Evolutionary conservation across 805 yeast species (phyloP).

Genomic region (Pichia eremophila): DNA sequence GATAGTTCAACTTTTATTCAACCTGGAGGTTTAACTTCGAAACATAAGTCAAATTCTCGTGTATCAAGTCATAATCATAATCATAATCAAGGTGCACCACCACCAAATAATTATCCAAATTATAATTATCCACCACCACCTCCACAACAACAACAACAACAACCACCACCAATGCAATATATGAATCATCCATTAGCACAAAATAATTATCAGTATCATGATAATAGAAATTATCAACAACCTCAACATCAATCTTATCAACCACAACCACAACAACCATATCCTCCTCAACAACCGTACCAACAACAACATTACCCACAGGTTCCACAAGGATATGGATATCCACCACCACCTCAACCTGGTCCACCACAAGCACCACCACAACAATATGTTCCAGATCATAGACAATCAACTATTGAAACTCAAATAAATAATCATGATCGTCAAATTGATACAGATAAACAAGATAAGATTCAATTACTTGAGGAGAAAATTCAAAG

Average conservation of each 20-base stretch:
- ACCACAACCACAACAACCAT: neutral
- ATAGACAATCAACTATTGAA: neutral
- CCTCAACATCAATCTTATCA: neutral
- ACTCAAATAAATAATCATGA: no score
- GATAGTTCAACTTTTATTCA: constrained; percentile 8
- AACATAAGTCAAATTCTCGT: neutral
- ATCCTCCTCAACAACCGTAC: neutral
- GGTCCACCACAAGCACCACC: neutral
- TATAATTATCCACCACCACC: neutral
- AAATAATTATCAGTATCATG: neutral
- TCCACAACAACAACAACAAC: neutral
- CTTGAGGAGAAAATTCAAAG: constrained; percentile 26
- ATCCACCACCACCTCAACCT: neutral
- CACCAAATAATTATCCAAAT: neutral
- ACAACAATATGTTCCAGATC: neutral
- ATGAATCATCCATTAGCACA: neutral
- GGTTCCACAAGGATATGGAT: no score
- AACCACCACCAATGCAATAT: constrained; percentile 1
- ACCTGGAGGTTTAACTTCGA: neutral
- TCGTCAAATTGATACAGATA: neutral
- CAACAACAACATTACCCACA: no score
- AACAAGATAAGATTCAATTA: constrained; percentile 16
- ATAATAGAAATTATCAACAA: constrained; percentile 1
- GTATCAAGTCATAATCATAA: neutral
- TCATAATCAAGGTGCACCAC: neutral